Conservation (phyloP, 2,329 filamentous ascomycete species). For the Aspergillus jensenii region DNA sequence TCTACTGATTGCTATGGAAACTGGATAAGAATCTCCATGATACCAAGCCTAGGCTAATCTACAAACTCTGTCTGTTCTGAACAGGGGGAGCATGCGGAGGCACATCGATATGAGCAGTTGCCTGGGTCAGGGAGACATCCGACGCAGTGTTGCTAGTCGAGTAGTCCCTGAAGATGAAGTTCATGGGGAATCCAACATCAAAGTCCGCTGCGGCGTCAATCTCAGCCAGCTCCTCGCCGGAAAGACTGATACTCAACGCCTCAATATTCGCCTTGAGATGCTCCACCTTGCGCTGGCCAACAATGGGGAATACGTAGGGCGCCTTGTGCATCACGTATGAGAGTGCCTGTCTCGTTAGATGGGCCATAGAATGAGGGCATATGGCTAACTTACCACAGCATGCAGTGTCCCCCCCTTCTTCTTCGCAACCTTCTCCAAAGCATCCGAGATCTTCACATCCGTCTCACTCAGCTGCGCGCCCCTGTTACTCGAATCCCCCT, state of each 20-base stretch:
- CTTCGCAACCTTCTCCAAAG: conserved; percentile 11
- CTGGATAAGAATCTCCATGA: too few relatives aligned
- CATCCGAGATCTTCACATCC: conserved; percentile 10
- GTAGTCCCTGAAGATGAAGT: too few relatives aligned
- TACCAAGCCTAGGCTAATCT: too few relatives aligned
- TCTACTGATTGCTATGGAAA: too few relatives aligned
- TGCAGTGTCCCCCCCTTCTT: conserved; percentile 4
- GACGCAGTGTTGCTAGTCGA: too few relatives aligned
- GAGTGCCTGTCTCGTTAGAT: conserved; percentile 30
- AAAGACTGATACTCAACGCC: conserved; percentile 47
- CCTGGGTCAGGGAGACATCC: too few relatives aligned
- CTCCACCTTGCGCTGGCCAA: conserved; percentile 54
- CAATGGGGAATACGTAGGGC: conserved; percentile 54
- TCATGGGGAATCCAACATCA: neutral
- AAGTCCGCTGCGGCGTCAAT: neutral
- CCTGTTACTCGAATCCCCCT: neutral
- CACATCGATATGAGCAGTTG: too few relatives aligned
- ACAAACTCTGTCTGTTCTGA: too few relatives aligned
- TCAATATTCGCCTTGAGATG: conserved; percentile 58
- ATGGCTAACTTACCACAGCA: conserved; percentile 7
- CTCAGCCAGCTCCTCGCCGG: neutral
- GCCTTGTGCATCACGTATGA: conserved; percentile 56
- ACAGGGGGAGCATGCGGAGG: too few relatives aligned
- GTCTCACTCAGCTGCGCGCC: conserved; percentile 2
- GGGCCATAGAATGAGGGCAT: neutral